Base-by-base conservation (phyloP, 306 rosid genomes). In the Dryas drummondii region DNA sequence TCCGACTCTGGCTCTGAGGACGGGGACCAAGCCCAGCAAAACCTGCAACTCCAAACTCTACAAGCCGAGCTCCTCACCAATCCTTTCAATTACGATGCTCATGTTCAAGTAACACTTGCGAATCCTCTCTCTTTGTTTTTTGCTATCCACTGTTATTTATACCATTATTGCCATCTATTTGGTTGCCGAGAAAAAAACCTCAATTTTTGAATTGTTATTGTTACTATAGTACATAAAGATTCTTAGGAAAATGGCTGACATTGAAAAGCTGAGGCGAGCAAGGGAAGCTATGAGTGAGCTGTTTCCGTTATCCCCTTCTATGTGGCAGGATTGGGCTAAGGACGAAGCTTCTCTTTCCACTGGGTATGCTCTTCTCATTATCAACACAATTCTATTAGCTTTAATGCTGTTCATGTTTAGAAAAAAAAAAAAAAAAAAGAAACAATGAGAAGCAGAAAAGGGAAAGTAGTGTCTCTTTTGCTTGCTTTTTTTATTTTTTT, bases 291-390 rank as follows among this genome's bases (percentile, higher is more conserved):
- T 91, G 97, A 85, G 79, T 73, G 75, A 83, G 67, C 68, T 86
- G 66, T 90, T 90, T 70, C 97, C 98, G 0, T 78, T 94, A 74
- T 87, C 84, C 57, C 93, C 97, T 59, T 45, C 86, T 13, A 82
- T 88, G 91, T 94, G 98, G 98, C 96, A 66, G 76, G 91, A 91
- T 41, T 94, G 98, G 98, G 88, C 91, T 45, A 85, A 86, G 69
- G 98, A 94, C 55, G 96, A 94, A 67, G 82, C 90, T 78, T 86
- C 97, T 81, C 80, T 89, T 64, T 51, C 41, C 73, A 49, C 87
- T 6, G 88, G 87, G 98, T 90, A 54, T 68, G 76, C 49, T 72
- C 49, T 54, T 58, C 22, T 15, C 15, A 17, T 78, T 64, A 6
- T 70, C 6, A 58, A 6, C n/a, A 45, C 47, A 16, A 51, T 66